Conservation (phyloP, 805 yeast species). For the Kodamaea kaohsiungensis region DNA sequence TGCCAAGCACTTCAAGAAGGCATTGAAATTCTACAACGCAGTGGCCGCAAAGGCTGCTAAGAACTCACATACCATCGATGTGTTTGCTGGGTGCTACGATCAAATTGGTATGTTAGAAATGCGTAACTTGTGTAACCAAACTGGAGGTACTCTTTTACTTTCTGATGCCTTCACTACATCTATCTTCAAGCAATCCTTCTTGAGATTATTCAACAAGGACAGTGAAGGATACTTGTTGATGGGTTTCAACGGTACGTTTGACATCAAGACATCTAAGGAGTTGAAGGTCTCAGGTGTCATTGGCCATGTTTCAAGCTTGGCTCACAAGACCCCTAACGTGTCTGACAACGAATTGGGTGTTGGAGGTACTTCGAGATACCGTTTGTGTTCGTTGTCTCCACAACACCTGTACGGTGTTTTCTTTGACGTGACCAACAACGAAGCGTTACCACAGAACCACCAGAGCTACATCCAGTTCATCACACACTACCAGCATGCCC, state of each 20-base stretch:
- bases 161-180: constrained; percentile 94
- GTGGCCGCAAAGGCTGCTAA: constrained; percentile 70
- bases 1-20: constrained; percentile 86
- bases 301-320: constrained; percentile 84
- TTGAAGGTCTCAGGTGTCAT: constrained; percentile 89
- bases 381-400: constrained; percentile 81
- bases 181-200: constrained; percentile 88
- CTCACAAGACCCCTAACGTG: constrained; percentile 68
- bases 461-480: constrained; percentile 74
- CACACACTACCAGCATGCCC: constrained; percentile 93
- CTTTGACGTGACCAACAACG: constrained; percentile 68
- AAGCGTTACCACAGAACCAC: constrained; percentile 48
- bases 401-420: constrained; percentile 85
- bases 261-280: constrained; percentile 84
- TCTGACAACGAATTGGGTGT: constrained; percentile 93
- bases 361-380: constrained; percentile 91
- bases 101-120: constrained; percentile 94
- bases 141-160: constrained; percentile 87
- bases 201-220: constrained; percentile 85
- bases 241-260: constrained; percentile 89
- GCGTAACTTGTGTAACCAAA: constrained; percentile 79
- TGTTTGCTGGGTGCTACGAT: constrained; percentile 94
- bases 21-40: constrained; percentile 75
- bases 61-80: constrained; percentile 79
- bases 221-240: constrained; percentile 81